Evolutionary conservation across 2,329 filamentous ascomycete species (phyloP).

Genomic region (Claviceps sorghi): DNA sequence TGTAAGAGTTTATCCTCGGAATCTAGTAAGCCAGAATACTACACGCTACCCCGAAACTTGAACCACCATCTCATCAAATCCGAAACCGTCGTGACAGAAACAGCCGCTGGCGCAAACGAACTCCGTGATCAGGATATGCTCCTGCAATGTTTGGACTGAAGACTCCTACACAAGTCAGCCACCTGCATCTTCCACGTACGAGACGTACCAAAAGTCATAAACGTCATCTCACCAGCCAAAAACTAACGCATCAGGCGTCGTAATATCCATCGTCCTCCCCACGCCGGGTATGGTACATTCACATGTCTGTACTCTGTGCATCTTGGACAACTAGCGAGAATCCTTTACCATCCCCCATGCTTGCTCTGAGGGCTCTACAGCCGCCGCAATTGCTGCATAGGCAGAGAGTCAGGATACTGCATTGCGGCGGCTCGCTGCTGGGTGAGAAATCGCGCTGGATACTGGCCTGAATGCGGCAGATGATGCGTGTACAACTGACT

Average conservation of each 20-base stretch:
- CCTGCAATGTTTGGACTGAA: background rate
- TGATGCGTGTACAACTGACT: background rate
- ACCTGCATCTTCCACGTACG: background rate
- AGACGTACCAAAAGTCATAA: background rate
- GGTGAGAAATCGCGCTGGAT: background rate
- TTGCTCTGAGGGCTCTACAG: background rate
- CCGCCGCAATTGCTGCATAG: background rate
- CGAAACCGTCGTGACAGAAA: background rate
- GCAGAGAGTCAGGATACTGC: background rate
- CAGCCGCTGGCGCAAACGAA: background rate
- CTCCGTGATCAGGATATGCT: background rate
- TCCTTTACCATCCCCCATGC: background rate
- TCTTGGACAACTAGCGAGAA: background rate
- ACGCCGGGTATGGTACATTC: background rate
- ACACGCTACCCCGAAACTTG: background rate
- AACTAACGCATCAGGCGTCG: background rate
- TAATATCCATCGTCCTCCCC: background rate
- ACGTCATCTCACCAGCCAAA: background rate
- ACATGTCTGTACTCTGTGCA: background rate
- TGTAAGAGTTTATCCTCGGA: background rate
- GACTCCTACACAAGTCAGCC: background rate
- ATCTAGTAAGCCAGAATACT: background rate
- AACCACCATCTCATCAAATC: background rate
- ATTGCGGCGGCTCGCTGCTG: background rate
- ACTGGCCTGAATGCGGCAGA: background rate